Evolutionary conservation across 495 filamentous ascomycete species (phyloP), one percentile per base, ranked within the genome.

Genomic region (Physcia stellaris): DNA sequence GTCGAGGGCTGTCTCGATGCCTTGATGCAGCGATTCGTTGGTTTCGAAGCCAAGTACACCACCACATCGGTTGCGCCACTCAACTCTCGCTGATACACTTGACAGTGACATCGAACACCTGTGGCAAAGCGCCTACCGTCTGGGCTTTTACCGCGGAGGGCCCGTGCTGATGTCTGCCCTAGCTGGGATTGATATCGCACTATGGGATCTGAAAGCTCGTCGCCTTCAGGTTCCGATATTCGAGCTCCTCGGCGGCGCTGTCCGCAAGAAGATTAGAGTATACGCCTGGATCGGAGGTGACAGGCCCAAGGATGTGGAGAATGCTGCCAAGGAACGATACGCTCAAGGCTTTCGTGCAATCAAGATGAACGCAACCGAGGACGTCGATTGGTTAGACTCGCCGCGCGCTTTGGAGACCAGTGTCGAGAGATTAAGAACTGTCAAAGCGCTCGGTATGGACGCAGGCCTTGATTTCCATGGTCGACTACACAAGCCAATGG

Each of bases 221-320:
- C 56, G 49, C 42, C 57, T 87, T 15, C 67, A 70, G 9, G 77
- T 86, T 2, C 82, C 83, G 1, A 66, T 88, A 19, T 75, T 80
- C 47, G 72, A 83, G 46, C 60, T 88, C 10, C 60, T 88, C 2
- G 83, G 83, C 11, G 83, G 83, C 13, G 81, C 82, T 47, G 77
- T 87, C 26, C 66, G 83, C 21, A 60, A 79, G 48, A 83, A 79
- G 53, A 55, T 85, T 20, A 72, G 71, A 44, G 83, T 88, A 3
- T 88, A 88, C 51, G 75, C 78, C n/a, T 88, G 83, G 83, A 85
- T 88, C 50, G 83, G 83, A 23, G 83, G 83, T 6, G 83, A 88
- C 48, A 64, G 80, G n/a, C 83, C 83, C 4, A 54, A 58, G 17
- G 83, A 86, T 48, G 73, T 88, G 0, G 70, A 75, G 46, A 55